A percentile compares a stretch with the other conserved stretches of the same genome.
Evolutionary conservation across 768 basidiomycete genomes (phyloP).

Genomic region (Amanita phalloides): DNA sequence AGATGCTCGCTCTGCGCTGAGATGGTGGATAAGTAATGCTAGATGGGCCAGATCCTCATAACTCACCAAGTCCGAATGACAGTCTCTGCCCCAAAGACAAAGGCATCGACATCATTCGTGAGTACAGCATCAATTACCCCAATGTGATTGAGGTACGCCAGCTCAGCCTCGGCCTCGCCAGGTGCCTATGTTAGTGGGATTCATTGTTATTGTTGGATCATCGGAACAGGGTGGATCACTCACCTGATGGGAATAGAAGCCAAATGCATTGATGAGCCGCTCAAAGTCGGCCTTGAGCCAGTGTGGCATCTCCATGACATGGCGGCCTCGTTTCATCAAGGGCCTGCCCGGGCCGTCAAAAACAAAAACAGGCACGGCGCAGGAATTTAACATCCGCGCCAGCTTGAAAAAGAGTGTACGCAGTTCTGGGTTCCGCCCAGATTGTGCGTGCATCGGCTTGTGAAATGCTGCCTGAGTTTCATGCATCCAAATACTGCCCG

Average conservation of each 20-base stretch:
- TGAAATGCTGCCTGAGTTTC: not conserved
- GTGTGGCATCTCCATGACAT: constrained; percentile 11
- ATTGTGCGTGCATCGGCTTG: not conserved
- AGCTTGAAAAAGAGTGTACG: not conserved
- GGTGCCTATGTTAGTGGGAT: too few species aligned
- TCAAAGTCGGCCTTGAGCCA: not conserved
- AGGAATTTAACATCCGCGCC: constrained; percentile 48
- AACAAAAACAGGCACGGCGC: constrained; percentile 81
- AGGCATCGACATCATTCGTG: not conserved
- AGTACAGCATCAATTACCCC: not conserved
- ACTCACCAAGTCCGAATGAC: not conserved
- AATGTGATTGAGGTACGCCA: not conserved
- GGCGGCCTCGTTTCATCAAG: constrained; percentile 66
- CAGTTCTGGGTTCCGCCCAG: not conserved
- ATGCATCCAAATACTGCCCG: not conserved
- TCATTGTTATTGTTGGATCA: not conserved
- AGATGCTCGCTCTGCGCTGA: not conserved
- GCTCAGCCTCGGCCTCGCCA: not conserved
- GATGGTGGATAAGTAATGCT: not conserved
- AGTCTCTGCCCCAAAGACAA: not conserved
- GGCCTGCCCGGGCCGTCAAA: constrained; percentile 87
- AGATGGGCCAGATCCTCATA: not conserved
- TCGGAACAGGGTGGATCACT: not conserved
- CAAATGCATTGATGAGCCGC: not conserved
- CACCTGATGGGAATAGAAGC: constrained; percentile 13